Conservation (phyloP, 225 moss, liverwort and hornwort genomes). For the Bryoerythrophyllum caledonicum region DNA sequence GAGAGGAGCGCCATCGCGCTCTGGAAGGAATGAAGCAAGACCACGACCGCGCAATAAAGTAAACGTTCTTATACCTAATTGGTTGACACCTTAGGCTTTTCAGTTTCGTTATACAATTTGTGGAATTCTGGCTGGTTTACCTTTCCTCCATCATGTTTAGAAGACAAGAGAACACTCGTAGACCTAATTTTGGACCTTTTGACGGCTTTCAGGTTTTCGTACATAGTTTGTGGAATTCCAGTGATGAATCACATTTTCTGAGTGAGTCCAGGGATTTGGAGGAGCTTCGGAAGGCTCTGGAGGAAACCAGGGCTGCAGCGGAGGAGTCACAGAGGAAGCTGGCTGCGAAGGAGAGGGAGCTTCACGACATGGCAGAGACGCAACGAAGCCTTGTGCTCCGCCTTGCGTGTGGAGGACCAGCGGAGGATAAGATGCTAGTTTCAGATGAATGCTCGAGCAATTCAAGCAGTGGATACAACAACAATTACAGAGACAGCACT, state of each 20-base stretch:
- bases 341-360: slow-evolving; percentile 20
- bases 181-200: neutral
- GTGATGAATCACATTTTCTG: neutral
- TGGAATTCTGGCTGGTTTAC: neutral
- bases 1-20: slow-evolving; percentile 32
- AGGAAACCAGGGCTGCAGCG: slow-evolving; percentile 32
- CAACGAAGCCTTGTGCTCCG: slow-evolving; percentile 31
- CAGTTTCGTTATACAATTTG: neutral
- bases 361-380: slow-evolving; percentile 15
- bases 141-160: neutral
- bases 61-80: neutral
- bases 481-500: neutral
- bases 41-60: slow-evolving; percentile 24
- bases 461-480: neutral
- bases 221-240: neutral
- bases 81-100: neutral
- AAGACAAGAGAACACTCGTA: neutral
- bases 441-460: slow-evolving; percentile 18
- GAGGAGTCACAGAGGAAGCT: slow-evolving; percentile 33
- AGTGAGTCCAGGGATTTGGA: slow-evolving; percentile 32
- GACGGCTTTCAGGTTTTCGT: neutral
- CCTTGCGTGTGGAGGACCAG: slow-evolving; percentile 31
- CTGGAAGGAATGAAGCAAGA: slow-evolving; percentile 32
- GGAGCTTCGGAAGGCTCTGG: slow-evolving; percentile 31
- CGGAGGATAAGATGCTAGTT: slow-evolving; percentile 30